Base-by-base conservation (phyloP, 352 stramenopile genomes). In the Albugo candida region DNA sequence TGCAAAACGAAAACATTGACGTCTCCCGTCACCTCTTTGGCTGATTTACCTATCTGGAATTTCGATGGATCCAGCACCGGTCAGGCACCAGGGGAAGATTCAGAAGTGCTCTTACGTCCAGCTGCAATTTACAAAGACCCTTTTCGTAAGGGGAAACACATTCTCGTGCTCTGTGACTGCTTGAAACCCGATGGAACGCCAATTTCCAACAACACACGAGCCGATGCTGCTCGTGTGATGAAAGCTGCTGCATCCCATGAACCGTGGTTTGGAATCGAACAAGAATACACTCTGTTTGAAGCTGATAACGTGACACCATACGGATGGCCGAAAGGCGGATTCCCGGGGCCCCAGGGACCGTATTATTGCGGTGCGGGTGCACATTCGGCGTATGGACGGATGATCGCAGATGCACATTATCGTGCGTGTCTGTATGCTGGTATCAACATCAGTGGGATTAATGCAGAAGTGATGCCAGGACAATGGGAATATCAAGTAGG, bases 401-500 rank as follows among this genome's bases (percentile, higher is more conserved):
- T 89, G 51, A 83, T 98, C 53, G 91, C 91, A 47, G 93, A 98
- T 52, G 78, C 92, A 10, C 74, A 95, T 70, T 97, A 97, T 84
- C 77, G 78, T 53, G 87, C 87, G 20, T 97, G 88, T 59, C 64
- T 98, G 18, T 97, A 94, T 58, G 88, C 92, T 11, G 89, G 92
- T 43, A 79, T 98, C 61, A 86, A 96, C 47, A 83, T 97, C 59
- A 96, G 81, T 37, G 93, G 93, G 54, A 96, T 93, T 54, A 98
- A 98, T 66, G 93, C 87, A 56, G 93, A 98, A 67, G 93, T 97
- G 56, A 97, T 98, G 91, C 93, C 93, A 50, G 88, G 88, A 54
- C 88, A 97, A 65, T 95, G 93, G 76, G 92, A 97, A 75, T 98
- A 97, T 76, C 91, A 97, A 74, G 89, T 98, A 48, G 93, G 93